A percentile compares a stretch with the other conserved stretches of the same genome.
phyloP scores from a whole-genome alignment of 768 basidiomycete genomes.

The Leccinum aurantiacum region DNA sequence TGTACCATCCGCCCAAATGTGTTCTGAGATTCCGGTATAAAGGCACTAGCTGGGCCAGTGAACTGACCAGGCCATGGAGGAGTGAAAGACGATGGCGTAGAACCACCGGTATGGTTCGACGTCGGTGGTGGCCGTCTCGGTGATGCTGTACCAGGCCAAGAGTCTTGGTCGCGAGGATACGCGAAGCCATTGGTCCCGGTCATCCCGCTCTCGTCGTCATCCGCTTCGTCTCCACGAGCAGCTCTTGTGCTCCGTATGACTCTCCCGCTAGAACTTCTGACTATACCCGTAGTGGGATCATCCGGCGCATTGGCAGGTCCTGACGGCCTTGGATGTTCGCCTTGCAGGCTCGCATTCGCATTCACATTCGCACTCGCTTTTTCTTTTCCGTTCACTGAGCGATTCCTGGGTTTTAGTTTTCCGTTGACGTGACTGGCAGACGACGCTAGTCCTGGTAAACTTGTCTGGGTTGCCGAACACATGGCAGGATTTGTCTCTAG shows the following conservation, averaged over 20 bases:
- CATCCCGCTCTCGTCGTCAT: slow-evolving; percentile 21
- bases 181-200: slow-evolving; percentile 22
- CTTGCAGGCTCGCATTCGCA: slow-evolving; percentile 29
- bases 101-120: slow-evolving; percentile 20
- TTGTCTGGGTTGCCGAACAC: slow-evolving; percentile 33
- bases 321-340: slow-evolving; percentile 23
- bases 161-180: slow-evolving; percentile 19
- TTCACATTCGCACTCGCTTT: slow-evolving; percentile 37
- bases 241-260: slow-evolving; percentile 32
- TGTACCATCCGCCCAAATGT: slow-evolving; percentile 42
- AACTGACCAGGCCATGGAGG: slow-evolving; percentile 39
- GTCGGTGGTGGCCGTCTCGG: slow-evolving; percentile 19
- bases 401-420: slow-evolving; percentile 41
- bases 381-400: slow-evolving; percentile 37
- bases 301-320: slow-evolving; percentile 21
- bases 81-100: slow-evolving; percentile 23
- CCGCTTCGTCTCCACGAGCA: slow-evolving; percentile 27
- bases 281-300: slow-evolving; percentile 19
- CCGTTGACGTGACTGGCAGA: slow-evolving; percentile 25
- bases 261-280: slow-evolving; percentile 34
- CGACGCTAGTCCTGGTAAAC: slow-evolving; percentile 25
- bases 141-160: slow-evolving; percentile 28
- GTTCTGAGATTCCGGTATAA: slow-evolving; percentile 43
- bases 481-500: slow-evolving; percentile 61
- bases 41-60: slow-evolving; percentile 51